These are phyloP conservation scores for Imleria badia DNA, from an alignment of 768 basidiomycete species.

Conservation along the genomic window DNA sequence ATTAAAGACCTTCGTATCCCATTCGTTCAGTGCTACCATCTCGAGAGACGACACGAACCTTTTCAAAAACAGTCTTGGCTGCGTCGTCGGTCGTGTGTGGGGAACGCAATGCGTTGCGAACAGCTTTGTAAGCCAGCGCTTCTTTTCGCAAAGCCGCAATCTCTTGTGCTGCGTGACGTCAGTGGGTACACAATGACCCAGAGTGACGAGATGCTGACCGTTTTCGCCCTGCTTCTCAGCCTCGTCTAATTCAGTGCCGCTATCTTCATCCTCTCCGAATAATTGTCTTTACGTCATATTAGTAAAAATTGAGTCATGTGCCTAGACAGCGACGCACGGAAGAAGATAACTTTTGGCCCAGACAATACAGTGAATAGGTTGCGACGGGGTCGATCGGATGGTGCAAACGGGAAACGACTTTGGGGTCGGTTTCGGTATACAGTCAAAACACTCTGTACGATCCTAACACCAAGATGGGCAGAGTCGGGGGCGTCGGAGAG, in stretches of 20 bases:
- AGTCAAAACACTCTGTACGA: constrained; percentile 93
- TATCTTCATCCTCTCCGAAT: constrained; percentile 91
- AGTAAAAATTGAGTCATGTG: not conserved
- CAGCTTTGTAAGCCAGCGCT: constrained; percentile 81
- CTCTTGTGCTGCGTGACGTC: constrained; percentile 64
- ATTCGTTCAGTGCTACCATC: not conserved
- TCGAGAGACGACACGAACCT: constrained; percentile 47
- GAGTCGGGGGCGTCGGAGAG: not conserved
- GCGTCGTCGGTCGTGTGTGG: constrained; percentile 43
- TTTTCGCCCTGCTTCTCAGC: constrained; percentile 94
- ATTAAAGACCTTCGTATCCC: constrained; percentile 69
- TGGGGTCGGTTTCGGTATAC: constrained; percentile 87
- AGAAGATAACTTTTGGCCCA: constrained; percentile 98
- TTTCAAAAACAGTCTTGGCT: constrained; percentile 76
- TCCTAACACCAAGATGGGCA: constrained; percentile 48
- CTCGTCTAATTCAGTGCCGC: constrained; percentile 79
- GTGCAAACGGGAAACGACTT: constrained; percentile 98
- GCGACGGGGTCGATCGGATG: constrained; percentile 93
- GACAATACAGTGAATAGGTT: constrained; percentile 97
- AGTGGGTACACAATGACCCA: not conserved
- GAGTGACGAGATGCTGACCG: constrained; percentile 43
- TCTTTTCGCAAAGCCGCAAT: constrained; percentile 89
- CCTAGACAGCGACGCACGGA: constrained; percentile 53
- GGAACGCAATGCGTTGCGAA: constrained; percentile 66
- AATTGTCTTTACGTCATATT: constrained; percentile 60